Evolutionary conservation across 768 basidiomycete species (phyloP).

Genomic region (Pseudohyphozyma bogoriensis): DNA sequence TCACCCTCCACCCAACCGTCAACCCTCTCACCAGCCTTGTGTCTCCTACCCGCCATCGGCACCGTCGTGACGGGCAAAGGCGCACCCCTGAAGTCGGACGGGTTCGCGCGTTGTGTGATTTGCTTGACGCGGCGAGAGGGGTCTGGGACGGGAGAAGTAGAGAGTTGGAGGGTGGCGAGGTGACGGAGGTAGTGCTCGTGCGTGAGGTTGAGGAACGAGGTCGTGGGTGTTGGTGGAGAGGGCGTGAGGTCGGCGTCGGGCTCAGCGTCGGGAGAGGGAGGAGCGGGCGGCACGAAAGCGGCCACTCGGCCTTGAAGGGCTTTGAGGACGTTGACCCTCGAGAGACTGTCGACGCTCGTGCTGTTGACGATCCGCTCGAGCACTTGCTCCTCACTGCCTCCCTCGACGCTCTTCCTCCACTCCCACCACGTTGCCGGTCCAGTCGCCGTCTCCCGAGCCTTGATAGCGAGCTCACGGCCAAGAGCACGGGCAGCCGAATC

Average conservation of each 20-base stretch:
- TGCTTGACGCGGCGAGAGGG: conserved; percentile 5
- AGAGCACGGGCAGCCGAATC: conserved; percentile 80
- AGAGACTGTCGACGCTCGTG: conserved; percentile 11
- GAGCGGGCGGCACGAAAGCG: not conserved
- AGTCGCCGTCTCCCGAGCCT: conserved; percentile 14
- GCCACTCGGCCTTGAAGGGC: conserved; percentile 22
- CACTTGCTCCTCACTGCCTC: not conserved
- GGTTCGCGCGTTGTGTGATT: conserved; percentile 14
- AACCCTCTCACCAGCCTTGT: conserved; percentile 11
- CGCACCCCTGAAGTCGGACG: conserved; percentile 5
- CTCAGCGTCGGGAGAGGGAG: not conserved
- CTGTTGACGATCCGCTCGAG: not conserved
- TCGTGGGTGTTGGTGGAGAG: conserved; percentile 5
- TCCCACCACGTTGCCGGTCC: conserved; percentile 1
- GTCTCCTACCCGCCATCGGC: conserved; percentile 6
- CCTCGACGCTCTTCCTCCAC: conserved; percentile 12
- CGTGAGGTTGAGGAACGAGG: conserved; percentile 25
- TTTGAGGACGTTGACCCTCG: conserved; percentile 29
- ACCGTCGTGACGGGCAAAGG: conserved; percentile 19
- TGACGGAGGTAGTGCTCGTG: conserved; percentile 28
- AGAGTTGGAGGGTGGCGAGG: conserved; percentile 22
- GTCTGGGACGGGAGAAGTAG: conserved; percentile 4
- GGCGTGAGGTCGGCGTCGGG: not conserved
- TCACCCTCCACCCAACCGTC: conserved; percentile 6
- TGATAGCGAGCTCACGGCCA: conserved; percentile 59